Base-by-base conservation (phyloP, 441 rosid genomes). In the Melianthus villosus region DNA sequence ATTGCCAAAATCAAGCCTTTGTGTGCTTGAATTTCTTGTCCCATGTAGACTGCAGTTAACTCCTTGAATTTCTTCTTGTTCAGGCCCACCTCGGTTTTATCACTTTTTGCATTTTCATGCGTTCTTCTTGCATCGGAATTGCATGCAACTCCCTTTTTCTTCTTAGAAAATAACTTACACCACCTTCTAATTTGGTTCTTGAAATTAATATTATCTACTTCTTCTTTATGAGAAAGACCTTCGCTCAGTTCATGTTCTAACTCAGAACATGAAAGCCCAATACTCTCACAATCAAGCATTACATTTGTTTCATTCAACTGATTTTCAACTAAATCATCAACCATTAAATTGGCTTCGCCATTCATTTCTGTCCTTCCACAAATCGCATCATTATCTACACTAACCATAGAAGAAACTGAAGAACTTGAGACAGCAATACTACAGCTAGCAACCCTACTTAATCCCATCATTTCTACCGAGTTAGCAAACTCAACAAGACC, bases 1-100 rank as follows among this genome's bases (percentile, higher is more conserved):
- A 87, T 63, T 8, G 72, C 25, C 77, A 72, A 67, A 51, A 82
- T 79, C 42, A 38, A 52, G 40, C 97, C 86, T 1, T 52, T 67
- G 50, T 82, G 97, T 44, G 84, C 97, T 48, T 56, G 59, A 51
- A 87, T 60, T 48, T 82, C 77, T 53, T 82, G 91, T 34, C 55
- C 64, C 22, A 28, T 39, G 30, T 50, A 77, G 35, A 73, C 43
- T 20, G 77, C 94, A 5, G 93, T 60, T 19, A 79, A 60, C 67
- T 82, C 97, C 65, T 53, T 64, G 65, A 50, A 69, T 41, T 51
- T 56, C 56, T 87, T 87, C 67, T 60, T 68, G 51, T 60, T 75
- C 53, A 44, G 65, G 54, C 68, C 61, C 50, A 73, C 93, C 47
- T 67, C 70, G 52, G 34, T 41, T 51, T 47, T 1, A 40, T 31